These are phyloP conservation scores for Amanita inopinata DNA, from an alignment of 768 basidiomycete genomes.

Conservation along the genomic window DNA sequence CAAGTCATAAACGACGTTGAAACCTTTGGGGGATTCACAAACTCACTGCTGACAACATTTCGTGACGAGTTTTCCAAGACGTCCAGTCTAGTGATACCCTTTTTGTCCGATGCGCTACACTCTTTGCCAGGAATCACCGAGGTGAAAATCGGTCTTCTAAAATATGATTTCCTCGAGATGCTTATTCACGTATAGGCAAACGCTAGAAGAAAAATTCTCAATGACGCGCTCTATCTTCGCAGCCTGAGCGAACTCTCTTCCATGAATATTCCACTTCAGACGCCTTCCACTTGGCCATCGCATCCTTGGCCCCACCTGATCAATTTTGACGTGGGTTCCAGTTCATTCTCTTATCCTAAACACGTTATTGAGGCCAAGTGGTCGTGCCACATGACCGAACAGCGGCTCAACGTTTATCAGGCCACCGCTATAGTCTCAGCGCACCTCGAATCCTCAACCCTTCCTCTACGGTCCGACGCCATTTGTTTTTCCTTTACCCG, in stretches of 20 bases:
- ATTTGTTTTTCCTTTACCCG: conserved; percentile 3
- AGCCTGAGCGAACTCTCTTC: conserved; percentile 38
- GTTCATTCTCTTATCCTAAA: conserved; percentile 10
- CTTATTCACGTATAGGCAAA: conserved; percentile 20
- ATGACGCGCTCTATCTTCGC: conserved; percentile 54
- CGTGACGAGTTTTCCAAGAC: conserved; percentile 62
- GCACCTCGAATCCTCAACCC: conserved; percentile 47
- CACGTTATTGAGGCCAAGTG: too few relatives aligned
- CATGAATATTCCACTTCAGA: conserved; percentile 40
- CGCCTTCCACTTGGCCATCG: conserved; percentile 33
- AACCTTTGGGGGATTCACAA: conserved; percentile 57
- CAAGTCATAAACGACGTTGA: conserved; percentile 56
- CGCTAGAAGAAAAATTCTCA: conserved; percentile 36
- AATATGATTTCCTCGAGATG: conserved; percentile 6
- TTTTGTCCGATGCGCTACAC: conserved; percentile 40
- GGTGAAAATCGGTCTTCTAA: conserved; percentile 33
- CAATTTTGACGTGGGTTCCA: conserved; percentile 17
- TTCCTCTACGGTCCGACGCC: conserved; percentile 46
- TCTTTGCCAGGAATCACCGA: conserved; percentile 25
- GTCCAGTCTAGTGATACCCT: conserved; percentile 45
- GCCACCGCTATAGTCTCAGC: conserved; percentile 50
- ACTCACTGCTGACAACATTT: conserved; percentile 47
- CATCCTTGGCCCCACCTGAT: conserved; percentile 18
- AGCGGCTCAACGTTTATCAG: conserved; percentile 33
- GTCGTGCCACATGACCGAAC: conserved; percentile 10